These are phyloP conservation scores for Rhodotorula diobovata DNA, from an alignment of 768 basidiomycete species.

Conservation along the genomic window DNA sequence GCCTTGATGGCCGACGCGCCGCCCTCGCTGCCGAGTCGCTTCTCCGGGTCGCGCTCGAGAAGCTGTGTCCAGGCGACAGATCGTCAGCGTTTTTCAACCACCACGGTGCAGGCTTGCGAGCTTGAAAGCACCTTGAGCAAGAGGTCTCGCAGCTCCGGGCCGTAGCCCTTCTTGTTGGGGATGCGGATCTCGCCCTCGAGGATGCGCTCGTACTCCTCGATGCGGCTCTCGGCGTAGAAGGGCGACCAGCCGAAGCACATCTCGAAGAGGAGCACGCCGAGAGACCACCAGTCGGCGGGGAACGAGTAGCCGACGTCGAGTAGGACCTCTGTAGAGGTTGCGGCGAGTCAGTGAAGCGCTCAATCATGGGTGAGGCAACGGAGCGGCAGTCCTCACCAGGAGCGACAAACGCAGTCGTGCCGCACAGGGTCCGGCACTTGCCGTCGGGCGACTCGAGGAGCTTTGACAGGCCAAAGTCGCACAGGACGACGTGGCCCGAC, in stretches of 20 bases:
- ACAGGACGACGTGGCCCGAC: slow-evolving; percentile 92
- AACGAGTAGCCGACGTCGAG: slow-evolving; percentile 86
- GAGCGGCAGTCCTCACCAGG: slow-evolving; percentile 12
- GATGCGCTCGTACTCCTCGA: slow-evolving; percentile 89
- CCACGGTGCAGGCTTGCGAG: not conserved
- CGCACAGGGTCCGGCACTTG: slow-evolving; percentile 93
- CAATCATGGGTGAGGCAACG: too few species aligned
- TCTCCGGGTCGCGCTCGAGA: slow-evolving; percentile 88
- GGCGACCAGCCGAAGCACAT: slow-evolving; percentile 99
- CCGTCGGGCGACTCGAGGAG: slow-evolving; percentile 62
- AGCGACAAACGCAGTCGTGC: slow-evolving; percentile 90
- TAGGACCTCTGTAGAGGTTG: slow-evolving; percentile 72
- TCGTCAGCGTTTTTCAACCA: not conserved
- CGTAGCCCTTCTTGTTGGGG: slow-evolving; percentile 51
- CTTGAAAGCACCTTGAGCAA: slow-evolving; percentile 65
- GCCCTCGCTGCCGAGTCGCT: slow-evolving; percentile 78
- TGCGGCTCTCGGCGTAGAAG: slow-evolving; percentile 95
- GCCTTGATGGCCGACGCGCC: slow-evolving; percentile 88
- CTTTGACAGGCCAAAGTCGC: slow-evolving; percentile 81
- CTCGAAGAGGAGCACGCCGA: slow-evolving; percentile 69
- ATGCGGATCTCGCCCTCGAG: slow-evolving; percentile 92
- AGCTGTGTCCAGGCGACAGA: slow-evolving; percentile 49
- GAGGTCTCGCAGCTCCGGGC: slow-evolving; percentile 24
- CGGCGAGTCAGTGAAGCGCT: not conserved
- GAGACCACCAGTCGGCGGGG: slow-evolving; percentile 70